Evolutionary conservation across 192 early-diverging fungal genomes (phyloP).

Genomic region (Geranomyces variabilis): DNA sequence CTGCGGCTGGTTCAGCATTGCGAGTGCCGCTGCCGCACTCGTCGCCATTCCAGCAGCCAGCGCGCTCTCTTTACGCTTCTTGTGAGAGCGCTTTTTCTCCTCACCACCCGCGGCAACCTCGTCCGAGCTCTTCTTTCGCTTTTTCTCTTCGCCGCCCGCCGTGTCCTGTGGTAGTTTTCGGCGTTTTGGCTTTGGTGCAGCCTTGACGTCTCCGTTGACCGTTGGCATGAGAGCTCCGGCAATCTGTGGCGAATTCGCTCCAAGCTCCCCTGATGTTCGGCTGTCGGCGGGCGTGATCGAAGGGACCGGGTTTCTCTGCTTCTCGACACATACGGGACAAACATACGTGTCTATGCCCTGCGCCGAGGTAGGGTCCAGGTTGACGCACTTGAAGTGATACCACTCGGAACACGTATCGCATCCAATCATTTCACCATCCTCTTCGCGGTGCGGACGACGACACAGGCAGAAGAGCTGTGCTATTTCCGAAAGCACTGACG

Average conservation of each 20-base stretch:
- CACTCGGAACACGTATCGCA: conserved; percentile 77
- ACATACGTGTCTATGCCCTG: conserved; percentile 65
- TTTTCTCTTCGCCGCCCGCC: no score
- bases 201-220: no score
- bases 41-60: not conserved
- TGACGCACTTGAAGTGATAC: conserved; percentile 78
- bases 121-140: not conserved
- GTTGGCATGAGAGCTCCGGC: no score
- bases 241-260: no score
- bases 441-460: conserved; percentile 53
- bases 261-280: no score
- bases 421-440: conserved; percentile 69
- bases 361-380: conserved; percentile 58
- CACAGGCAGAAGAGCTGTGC: conserved; percentile 65
- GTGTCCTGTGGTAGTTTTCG: no score
- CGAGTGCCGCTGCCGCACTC: not conserved
- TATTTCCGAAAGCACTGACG: not conserved
- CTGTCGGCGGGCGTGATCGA: no score
- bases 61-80: not conserved
- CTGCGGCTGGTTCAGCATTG: not conserved
- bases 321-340: conserved; percentile 56
- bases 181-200: no score
- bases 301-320: not conserved
- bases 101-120: not conserved
- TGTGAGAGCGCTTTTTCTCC: conserved; percentile 3